Conservation (phyloP, 2,329 filamentous ascomycete genomes). For the Ophiocordyceps robertsii region DNA sequence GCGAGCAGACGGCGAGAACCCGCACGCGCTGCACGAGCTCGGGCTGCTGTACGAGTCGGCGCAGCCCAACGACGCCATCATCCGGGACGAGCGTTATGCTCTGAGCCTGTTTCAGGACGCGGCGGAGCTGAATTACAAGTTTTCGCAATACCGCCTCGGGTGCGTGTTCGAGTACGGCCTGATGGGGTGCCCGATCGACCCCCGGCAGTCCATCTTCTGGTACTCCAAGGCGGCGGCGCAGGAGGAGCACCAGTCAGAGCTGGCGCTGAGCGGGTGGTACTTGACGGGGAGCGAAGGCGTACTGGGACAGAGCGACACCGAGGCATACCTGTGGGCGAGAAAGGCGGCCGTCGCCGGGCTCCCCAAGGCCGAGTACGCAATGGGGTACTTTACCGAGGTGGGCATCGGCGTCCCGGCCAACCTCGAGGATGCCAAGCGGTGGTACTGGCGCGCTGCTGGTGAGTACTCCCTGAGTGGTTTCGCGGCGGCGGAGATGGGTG, state of each 20-base stretch:
- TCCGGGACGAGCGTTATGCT: slow-evolving; percentile 72
- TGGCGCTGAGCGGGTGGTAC: slow-evolving; percentile 84
- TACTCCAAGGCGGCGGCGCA: slow-evolving; percentile 85
- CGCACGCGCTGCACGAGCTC: slow-evolving; percentile 87
- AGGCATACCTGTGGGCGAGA: slow-evolving; percentile 92
- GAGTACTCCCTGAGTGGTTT: slow-evolving; percentile 27
- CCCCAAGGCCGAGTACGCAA: slow-evolving; percentile 91
- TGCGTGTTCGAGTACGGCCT: slow-evolving; percentile 82
- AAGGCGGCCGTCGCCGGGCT: slow-evolving; percentile 82
- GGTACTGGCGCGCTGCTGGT: slow-evolving; percentile 97
- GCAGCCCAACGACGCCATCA: slow-evolving; percentile 54
- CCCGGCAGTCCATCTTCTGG: slow-evolving; percentile 79
- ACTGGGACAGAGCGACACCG: slow-evolving; percentile 81
- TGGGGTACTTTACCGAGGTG: slow-evolving; percentile 92
- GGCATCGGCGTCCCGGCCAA: slow-evolving; percentile 81
- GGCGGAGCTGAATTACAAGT: slow-evolving; percentile 84
- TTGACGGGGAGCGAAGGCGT: slow-evolving; percentile 82
- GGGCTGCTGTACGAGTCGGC: slow-evolving; percentile 53
- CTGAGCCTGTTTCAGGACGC: slow-evolving; percentile 73
- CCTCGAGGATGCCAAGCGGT: slow-evolving; percentile 88
- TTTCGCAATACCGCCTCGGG: slow-evolving; percentile 81
- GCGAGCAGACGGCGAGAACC: slow-evolving; percentile 75
- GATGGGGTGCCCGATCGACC: slow-evolving; percentile 70
- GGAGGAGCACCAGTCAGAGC: slow-evolving; percentile 85
- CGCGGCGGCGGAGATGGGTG: too few relatives aligned